Percentiles rank a stretch among this genome's conserved stretches.
Evolutionary conservation across 257 asterid species (phyloP).

Genomic region (Rhazya stricta): DNA sequence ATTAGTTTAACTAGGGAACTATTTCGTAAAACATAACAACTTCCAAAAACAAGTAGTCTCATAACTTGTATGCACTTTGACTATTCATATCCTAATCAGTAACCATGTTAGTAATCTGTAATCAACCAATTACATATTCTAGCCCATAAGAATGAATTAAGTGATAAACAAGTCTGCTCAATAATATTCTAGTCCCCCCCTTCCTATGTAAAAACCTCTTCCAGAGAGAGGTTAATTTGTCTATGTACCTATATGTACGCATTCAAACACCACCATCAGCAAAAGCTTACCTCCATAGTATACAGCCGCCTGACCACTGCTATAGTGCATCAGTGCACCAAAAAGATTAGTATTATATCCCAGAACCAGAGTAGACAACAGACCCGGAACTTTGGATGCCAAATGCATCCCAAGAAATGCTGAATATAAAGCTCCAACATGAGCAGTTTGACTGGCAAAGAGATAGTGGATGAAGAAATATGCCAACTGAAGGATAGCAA

Average conservation of each 20-base stretch:
- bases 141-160: background rate
- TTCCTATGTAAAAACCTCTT: background rate
- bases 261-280: background rate
- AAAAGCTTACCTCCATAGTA: conserved; percentile 66
- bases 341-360: conserved; percentile 69
- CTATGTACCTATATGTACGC: background rate
- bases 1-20: background rate
- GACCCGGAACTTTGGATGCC: conserved; percentile 50
- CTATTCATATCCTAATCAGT: background rate
- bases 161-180: background rate
- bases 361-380: conserved; percentile 56
- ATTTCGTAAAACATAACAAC: background rate
- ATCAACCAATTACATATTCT: background rate
- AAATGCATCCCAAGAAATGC: conserved; percentile 81
- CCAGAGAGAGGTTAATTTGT: background rate
- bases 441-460: conserved; percentile 92
- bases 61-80: background rate
- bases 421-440: conserved; percentile 80
- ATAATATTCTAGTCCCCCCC: background rate
- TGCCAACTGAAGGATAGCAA: conserved; percentile 53
- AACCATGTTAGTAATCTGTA: background rate
- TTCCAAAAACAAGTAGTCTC: background rate
- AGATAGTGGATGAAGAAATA: conserved; percentile 80
- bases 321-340: conserved; percentile 81
- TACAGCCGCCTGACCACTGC: conserved; percentile 93